phyloP scores from a whole-genome alignment of 163 green algal genomes.

The Volvox carteri region DNA sequence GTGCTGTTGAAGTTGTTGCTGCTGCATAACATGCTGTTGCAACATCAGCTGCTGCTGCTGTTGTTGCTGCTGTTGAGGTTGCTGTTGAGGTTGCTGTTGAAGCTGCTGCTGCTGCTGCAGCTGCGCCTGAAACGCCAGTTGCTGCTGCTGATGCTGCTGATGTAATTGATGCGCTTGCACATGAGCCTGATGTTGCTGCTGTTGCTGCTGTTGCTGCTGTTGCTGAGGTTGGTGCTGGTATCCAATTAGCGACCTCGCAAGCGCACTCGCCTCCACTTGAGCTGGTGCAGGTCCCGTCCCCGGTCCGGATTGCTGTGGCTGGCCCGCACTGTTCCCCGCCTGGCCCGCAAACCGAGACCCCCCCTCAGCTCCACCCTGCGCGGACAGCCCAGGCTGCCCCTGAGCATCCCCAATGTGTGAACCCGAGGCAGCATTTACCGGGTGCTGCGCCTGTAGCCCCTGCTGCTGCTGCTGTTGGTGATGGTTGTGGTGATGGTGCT shows the following conservation, averaged over 20 bases:
- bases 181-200: background rate
- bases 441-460: too few species aligned
- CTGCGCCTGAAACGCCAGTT: background rate
- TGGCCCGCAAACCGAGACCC: too few species aligned
- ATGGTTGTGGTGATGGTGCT: too few species aligned
- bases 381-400: background rate
- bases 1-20: slow-evolving; percentile 3
- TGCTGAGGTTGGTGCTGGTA: background rate
- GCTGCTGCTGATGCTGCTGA: background rate
- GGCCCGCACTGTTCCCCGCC: too few species aligned
- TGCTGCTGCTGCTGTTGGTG: too few species aligned
- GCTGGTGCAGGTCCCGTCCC: too few species aligned
- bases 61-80: slow-evolving; percentile 27
- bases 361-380: too few species aligned
- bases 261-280: too few species aligned
- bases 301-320: too few species aligned
- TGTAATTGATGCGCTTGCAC: background rate
- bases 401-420: too few species aligned
- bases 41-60: background rate
- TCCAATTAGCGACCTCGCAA: too few species aligned
- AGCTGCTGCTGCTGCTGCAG: background rate
- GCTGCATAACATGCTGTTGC: background rate
- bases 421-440: too few species aligned
- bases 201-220: background rate
- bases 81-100: slow-evolving; percentile 4